Evolutionary conservation across 345 rosid species (phyloP).

Genomic region (Xanthoceras sorbifolium): DNA sequence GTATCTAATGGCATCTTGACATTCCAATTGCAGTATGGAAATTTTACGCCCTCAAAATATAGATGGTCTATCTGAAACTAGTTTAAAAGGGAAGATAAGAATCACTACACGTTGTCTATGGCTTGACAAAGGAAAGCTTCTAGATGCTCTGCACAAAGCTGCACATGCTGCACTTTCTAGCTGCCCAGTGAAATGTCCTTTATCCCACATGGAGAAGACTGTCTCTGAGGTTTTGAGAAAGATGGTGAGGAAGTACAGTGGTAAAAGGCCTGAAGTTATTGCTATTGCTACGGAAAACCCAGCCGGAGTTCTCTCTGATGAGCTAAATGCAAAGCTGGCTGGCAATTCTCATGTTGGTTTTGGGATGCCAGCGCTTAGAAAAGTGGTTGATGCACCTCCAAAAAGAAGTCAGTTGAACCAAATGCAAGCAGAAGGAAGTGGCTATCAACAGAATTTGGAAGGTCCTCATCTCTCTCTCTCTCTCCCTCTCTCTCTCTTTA

Average conservation of each 20-base stretch:
- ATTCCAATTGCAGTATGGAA: conserved; percentile 72
- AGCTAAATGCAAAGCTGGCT: conserved; percentile 57
- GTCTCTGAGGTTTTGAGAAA: conserved; percentile 85
- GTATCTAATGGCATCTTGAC: conserved; percentile 15
- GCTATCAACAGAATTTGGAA: conserved; percentile 32
- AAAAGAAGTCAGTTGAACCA: conserved; percentile 40
- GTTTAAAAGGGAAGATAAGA: conserved; percentile 84
- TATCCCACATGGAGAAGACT: conserved; percentile 88
- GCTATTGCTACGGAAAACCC: conserved; percentile 83
- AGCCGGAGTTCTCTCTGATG: conserved; percentile 71
- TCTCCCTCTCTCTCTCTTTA: not conserved
- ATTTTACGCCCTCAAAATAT: conserved; percentile 66
- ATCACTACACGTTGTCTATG: conserved; percentile 96
- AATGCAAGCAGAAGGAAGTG: conserved; percentile 31
- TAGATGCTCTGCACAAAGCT: conserved; percentile 88
- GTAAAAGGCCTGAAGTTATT: conserved; percentile 95
- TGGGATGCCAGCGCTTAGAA: conserved; percentile 57
- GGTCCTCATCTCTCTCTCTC: conserved; percentile 36
- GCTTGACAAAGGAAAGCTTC: conserved; percentile 95
- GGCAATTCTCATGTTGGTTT: conserved; percentile 62
- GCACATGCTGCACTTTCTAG: conserved; percentile 92
- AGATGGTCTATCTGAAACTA: conserved; percentile 44
- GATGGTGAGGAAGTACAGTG: conserved; percentile 92
- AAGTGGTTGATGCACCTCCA: conserved; percentile 45
- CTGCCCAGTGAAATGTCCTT: conserved; percentile 84